Evolutionary conservation across 2,329 filamentous ascomycete species (phyloP), one percentile per base, ranked within the genome.

Genomic region (Xylariaceae sp.): DNA sequence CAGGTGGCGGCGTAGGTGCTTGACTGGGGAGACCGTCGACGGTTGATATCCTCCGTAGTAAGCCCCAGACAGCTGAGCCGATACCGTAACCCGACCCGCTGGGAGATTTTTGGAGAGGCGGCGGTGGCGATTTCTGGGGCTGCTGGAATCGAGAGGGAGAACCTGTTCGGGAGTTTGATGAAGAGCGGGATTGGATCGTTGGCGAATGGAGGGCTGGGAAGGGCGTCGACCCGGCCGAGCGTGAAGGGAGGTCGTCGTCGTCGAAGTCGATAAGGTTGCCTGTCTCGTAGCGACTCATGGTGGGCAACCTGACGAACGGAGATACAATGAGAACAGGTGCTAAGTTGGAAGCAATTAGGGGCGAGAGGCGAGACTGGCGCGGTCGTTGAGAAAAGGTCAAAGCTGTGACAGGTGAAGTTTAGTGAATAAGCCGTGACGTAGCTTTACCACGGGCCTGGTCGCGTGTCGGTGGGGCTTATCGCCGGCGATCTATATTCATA

Each of bases 41-140:
- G 11, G 76, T 71, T 22, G 80, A 82, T 60, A 89, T 80, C 52
- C 86, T 83, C 33, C 86, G 80, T 55, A 89, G 80, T 45, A 90
- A 73, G 15, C 85, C 85, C 32, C 82, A 53, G 22, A 66, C 57
- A 5, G 61, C 63, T 3, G 61, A 64, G 1, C 62, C 60, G 47
- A 66, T 55, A 45, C 63, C 59, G 51, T 61, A 58, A 35, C 54
- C 51, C 15, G 54, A 51, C 18, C 30, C 45, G 22, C 53, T 40
- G 18, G 51, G 42, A n/a, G 45, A 27, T 38, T 54, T 47, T 22
- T 52, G 47, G 18, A 44, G 45, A 18, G 50, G 17, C 11, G 49
- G 57, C 6, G 49, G 43, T 17, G 51, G 42, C 35, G 52, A 31
- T 39, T 39, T 27, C n/a, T 39, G n/a, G 19, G 33, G 42, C 11